Base-by-base conservation (phyloP, 441 rosid species). In the Eruca vesicaria region DNA sequence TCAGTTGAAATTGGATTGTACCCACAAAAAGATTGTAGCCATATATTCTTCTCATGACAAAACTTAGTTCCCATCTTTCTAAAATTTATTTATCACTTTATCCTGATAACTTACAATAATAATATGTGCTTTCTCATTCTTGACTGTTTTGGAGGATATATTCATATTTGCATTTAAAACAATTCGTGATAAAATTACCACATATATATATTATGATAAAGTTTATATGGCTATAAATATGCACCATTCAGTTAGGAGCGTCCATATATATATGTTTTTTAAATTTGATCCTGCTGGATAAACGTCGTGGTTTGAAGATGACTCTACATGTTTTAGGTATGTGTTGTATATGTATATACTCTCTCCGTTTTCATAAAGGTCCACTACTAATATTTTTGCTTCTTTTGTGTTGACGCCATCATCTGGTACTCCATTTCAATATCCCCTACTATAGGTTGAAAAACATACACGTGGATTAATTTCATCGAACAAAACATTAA, bases 401-500 rank as follows among this genome's bases (percentile, higher is more conserved):
- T 60, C 23, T 36, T 61, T 52, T 55, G 68, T 52, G 63, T 68
- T 6, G 69, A 62, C 69, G 74, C 69, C 64, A 75, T 19, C 74
- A 19, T 33, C 53, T 59, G 63, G n/a, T n/a, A 75, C 35, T 68
- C 74, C 58, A 68, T 68, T 59, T 68, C 12, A 38, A 58, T 15
- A 63, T 55, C 32, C 48, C 32, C 48, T 36, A 61, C 12, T 11
- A 18, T 66, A 29, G 6, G 48, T 36, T 23, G 33, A 18, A 35
- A 52, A 41, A 26, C 20, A 3, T 3, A 36, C 71, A 70, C 80
- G 80, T 76, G 75, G 80, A 55, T 16, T 18, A 2, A 26, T 64
- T 32, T 20, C 56, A 70, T 45, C 71, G 52, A 41, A 41, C 9
- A 14, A 69, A 12, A 57, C 66, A 69, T 56, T 2, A 21, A 69